phyloP scores from a whole-genome alignment of 805 yeast species.

The Wickerhamomyces alni region DNA sequence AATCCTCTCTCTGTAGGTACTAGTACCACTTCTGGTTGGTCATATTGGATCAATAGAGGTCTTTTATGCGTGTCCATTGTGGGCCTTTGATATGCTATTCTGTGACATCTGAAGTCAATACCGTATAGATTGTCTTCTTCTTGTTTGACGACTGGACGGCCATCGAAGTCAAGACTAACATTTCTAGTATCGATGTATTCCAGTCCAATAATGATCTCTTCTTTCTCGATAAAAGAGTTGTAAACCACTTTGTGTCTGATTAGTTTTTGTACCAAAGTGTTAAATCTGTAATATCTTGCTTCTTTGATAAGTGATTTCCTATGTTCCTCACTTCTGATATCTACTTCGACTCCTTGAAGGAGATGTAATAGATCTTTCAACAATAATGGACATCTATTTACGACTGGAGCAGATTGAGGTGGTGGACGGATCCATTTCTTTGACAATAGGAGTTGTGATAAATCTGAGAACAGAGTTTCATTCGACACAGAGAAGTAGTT shows the following conservation, averaged over 20 bases:
- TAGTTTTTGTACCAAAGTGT: conserved; percentile 66
- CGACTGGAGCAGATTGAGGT: conserved; percentile 57
- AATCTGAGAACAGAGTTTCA: conserved; percentile 45
- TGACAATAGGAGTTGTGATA: conserved; percentile 32
- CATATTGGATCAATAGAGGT: conserved; percentile 35
- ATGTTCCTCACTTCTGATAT: conserved; percentile 45
- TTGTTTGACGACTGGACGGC: too few species aligned
- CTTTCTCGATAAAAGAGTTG: conserved; percentile 45
- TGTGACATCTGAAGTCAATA: too few species aligned
- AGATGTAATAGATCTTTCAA: conserved; percentile 37
- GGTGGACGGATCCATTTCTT: conserved; percentile 67
- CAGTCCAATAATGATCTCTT: conserved; percentile 44
- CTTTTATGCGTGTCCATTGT: conserved; percentile 34
- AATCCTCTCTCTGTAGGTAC: too few species aligned
- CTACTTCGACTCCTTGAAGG: conserved; percentile 47
- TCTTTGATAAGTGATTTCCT: conserved; percentile 57
- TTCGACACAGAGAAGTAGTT: conserved; percentile 68
- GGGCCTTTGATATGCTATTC: conserved; percentile 36
- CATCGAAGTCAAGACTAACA: neutral
- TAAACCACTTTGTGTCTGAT: conserved; percentile 42
- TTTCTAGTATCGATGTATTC: conserved; percentile 9
- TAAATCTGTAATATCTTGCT: conserved; percentile 70
- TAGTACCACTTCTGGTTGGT: neutral
- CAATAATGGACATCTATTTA: conserved; percentile 13
- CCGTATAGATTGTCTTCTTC: too few species aligned